Base-by-base conservation (phyloP, 371 early-diverging fungal genomes). In the Mortierella sp. region DNA sequence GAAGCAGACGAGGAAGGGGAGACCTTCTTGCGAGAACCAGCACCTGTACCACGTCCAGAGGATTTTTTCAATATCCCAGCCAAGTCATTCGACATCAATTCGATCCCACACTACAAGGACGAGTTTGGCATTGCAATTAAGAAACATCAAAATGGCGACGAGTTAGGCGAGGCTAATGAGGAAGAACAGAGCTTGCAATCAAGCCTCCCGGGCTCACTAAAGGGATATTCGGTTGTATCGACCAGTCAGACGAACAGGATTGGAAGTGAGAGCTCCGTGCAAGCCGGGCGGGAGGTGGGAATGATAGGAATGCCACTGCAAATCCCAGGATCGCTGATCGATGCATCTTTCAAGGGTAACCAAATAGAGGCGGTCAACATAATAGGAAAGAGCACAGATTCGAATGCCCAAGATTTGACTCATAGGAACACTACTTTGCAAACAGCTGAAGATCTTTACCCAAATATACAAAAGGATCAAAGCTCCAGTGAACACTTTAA, bases 21-120 rank as follows among this genome's bases (percentile, higher is more conserved):
- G 45, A 52, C 30, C 20, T n/a, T 63, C 5, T 26, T 62, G 43
- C 68, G 64, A 16, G 24, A 62, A 3, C 64, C 74, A 11, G 64
- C 62, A 3, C 49, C 64, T 10, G 74, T 67, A 6, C 68, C 58
- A 28, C 64, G 39, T 12, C 64, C 68, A 4, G 63, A 67, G 9
- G 47, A 47, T 26, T 67, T 73, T 16, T 68, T 73, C 37, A 63
- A 58, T 5, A 60, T 37, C 20, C 70, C 65, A 22, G 59, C 61
- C 47, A 61, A 55, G 24, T 62, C 71, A 24, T 66, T 77, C 26
- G 28, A 66, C 47, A 39, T 61, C 37, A 60, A 66, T 22, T 68
- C 68, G 22, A 30, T 68, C 26, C 47, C 45, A 6, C 74, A 64
- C 47, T 16, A 68, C 49, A 45, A 37, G 55, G 60, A 72, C 5